Evolutionary conservation across 768 basidiomycete species (phyloP).

Genomic region (Lentinus tigrinus): DNA sequence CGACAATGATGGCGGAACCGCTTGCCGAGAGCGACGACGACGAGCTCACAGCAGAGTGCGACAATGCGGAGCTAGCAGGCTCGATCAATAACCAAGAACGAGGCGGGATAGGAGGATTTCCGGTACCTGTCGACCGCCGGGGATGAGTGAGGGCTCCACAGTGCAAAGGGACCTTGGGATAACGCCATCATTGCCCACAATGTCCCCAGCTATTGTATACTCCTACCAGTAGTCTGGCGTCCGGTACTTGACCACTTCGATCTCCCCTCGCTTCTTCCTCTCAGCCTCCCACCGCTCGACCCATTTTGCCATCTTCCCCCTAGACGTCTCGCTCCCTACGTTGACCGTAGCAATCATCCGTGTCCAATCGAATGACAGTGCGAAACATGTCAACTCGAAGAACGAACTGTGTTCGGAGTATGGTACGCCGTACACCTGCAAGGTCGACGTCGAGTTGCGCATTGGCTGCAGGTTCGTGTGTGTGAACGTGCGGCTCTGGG

Average conservation of each 20-base stretch:
- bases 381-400: slow-evolving; percentile 93
- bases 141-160: no score
- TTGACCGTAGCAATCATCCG: slow-evolving; percentile 97
- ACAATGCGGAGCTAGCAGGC: no score
- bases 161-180: no score
- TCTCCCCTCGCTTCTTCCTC: slow-evolving; percentile 53
- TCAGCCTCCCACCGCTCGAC: slow-evolving; percentile 87
- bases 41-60: no score
- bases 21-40: no score
- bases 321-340: slow-evolving; percentile 66
- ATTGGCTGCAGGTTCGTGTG: slow-evolving; percentile 64
- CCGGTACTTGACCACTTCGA: slow-evolving; percentile 36
- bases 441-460: slow-evolving; percentile 64
- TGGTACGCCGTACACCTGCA: slow-evolving; percentile 80
- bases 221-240: slow-evolving; percentile 46
- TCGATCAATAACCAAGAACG: no score
- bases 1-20: no score
- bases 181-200: background rate
- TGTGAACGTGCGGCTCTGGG: slow-evolving; percentile 69
- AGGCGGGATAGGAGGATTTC: no score
- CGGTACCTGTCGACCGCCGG: no score
- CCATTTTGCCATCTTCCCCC: slow-evolving; percentile 89
- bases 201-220: background rate
- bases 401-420: slow-evolving; percentile 98
- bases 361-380: slow-evolving; percentile 79